A percentile compares a stretch with the other conserved stretches of the same genome.
phyloP scores from a whole-genome alignment of 306 rosid genomes.

The Dryas alaskensis region DNA sequence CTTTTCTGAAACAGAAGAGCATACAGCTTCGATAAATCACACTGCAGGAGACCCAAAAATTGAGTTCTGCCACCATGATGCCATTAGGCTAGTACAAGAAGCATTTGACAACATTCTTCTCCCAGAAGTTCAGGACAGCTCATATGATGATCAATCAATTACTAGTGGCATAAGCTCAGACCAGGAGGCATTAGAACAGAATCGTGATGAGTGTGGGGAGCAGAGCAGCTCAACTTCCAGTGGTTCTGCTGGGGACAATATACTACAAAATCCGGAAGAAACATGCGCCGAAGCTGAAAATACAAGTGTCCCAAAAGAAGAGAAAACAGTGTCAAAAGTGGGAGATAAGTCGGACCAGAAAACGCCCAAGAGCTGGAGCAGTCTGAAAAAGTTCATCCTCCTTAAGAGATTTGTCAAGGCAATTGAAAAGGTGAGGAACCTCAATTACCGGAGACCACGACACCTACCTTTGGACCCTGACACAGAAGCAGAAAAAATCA shows the following conservation, averaged over 20 bases:
- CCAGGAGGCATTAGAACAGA: constrained; percentile 27
- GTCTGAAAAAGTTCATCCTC: constrained; percentile 61
- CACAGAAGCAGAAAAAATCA: constrained; percentile 52
- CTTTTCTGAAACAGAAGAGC: constrained; percentile 30
- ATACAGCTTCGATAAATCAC: constrained; percentile 29
- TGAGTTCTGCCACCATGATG: constrained; percentile 34
- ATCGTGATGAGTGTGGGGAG: constrained; percentile 33
- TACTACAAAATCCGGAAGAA: constrained; percentile 19
- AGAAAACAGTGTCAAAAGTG: constrained; percentile 31
- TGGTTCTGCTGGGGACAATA: constrained; percentile 27
- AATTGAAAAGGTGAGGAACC: constrained; percentile 61
- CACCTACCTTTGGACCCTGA: constrained; percentile 40
- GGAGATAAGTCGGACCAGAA: constrained; percentile 39
- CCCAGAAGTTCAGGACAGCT: constrained; percentile 51
- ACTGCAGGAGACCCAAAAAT: constrained; percentile 24
- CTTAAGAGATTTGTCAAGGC: constrained; percentile 87
- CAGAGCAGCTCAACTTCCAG: constrained; percentile 18
- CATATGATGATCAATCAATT: constrained; percentile 29
- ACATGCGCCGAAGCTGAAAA: constrained; percentile 17
- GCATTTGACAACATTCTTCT: constrained; percentile 88
- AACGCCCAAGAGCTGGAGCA: constrained; percentile 71
- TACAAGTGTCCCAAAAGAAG: constrained; percentile 26
- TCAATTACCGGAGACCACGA: constrained; percentile 35
- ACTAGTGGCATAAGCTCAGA: constrained; percentile 32
- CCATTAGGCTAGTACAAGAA: constrained; percentile 67